Evolutionary conservation across 2,329 filamentous ascomycete genomes (phyloP), one percentile per base, ranked within the genome.

Genomic region (Lithohypha guttulata): DNA sequence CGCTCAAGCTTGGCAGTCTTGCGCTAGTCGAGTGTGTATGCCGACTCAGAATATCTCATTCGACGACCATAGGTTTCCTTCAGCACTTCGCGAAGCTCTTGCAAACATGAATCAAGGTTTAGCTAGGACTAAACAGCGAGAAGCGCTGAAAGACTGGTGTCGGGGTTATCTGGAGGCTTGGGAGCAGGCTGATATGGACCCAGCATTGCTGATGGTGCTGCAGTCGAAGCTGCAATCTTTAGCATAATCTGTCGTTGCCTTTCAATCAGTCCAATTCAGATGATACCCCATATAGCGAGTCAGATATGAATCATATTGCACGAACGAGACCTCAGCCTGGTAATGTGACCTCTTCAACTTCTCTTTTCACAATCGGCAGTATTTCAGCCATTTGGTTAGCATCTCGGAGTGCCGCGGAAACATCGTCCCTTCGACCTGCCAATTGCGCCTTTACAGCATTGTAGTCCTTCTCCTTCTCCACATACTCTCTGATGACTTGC

Each of bases 401-500:
- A 59, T 95, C 85, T 51, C 86, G 71, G 62, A 94, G 68, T 17
- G 81, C 73, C 27, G 82, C 73, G 1, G 83, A 80, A 15, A 86
- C 71, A 54, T 87, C 84, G 52, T 89, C 81, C 3, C 80, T 75
- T 39, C 64, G 66, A 23, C 68, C 65, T 28, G 69, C 68, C 23
- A 77, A 59, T 59, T 83, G 81, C 66, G 71, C 69, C 57, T 80
- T 80, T 8, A 94, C 77, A 22, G 77, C 75, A 19, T 80, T 79
- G 58, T 93, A 95, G 38, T 65, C 71, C 36, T 81, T 81, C 65
- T 98, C 89, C 57, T 82, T 80, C n/a, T 81, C 79, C 14, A 84
- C 84, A 55, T 94, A 95, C 62, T 98, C 89, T 46, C 89, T 70
- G 20, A 93, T 79, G 20, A 96, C 80, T 55, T 83, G 75, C 35